Conservation (phyloP, 208 protist genomes). For the Leishmania aethiopica region DNA sequence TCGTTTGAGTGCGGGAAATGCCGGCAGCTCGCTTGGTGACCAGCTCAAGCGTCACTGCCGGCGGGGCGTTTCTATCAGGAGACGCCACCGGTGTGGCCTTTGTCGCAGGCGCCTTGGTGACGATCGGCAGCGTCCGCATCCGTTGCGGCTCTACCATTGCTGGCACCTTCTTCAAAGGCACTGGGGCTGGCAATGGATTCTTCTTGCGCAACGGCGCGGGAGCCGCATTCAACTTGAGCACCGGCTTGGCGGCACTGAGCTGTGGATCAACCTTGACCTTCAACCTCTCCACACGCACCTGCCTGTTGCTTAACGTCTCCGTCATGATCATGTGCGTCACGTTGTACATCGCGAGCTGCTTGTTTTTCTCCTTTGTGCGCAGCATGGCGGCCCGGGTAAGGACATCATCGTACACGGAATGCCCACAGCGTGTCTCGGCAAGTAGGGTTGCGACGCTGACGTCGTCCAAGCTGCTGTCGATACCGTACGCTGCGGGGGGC, state of each 20-base stretch:
- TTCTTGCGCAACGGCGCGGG: not conserved
- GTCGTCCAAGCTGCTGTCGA: conserved; percentile 48
- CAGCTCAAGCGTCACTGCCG: not conserved
- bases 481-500: conserved; percentile 47
- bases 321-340: conserved; percentile 4
- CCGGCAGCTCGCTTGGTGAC: not conserved
- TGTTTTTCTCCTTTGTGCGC: conserved; percentile 33
- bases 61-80: not conserved
- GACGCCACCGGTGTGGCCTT: not conserved
- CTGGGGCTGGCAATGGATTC: not conserved
- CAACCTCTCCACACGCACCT: not conserved
- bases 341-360: conserved; percentile 21
- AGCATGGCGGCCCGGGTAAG: conserved; percentile 55
- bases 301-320: not conserved
- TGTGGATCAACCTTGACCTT: not conserved
- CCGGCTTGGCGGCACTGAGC: not conserved
- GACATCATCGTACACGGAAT: conserved; percentile 84
- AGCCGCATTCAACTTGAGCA: conserved; percentile 9
- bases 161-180: not conserved
- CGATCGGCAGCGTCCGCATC: not conserved
- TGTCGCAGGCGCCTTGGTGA: not conserved
- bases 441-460: conserved; percentile 65
- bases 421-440: conserved; percentile 50
- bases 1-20: not conserved
- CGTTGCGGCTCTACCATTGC: not conserved